A percentile compares a stretch with the other conserved stretches of the same genome.
These are phyloP conservation scores for Termitomyces titanicus DNA, from an alignment of 768 basidiomycete species.

Conservation along the genomic window DNA sequence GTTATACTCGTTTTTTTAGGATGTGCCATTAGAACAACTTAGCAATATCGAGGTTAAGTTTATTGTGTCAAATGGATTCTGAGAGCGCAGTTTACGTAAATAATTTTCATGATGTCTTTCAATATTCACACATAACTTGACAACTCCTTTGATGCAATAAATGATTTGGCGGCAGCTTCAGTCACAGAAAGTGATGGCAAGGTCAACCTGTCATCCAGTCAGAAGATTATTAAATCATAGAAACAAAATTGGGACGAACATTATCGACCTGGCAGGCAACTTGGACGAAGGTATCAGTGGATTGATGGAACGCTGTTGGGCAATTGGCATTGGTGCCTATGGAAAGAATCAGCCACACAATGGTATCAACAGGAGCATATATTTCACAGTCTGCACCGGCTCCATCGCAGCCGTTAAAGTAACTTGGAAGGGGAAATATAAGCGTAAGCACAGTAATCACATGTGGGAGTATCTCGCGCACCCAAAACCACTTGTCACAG, in stretches of 20 bases:
- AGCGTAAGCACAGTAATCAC: not conserved
- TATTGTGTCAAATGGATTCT: too few relatives aligned
- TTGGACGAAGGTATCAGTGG: slow-evolving; percentile 33
- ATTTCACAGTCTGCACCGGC: slow-evolving; percentile 39
- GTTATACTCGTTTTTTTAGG: too few relatives aligned
- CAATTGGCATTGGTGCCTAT: slow-evolving; percentile 33
- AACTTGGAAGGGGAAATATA: slow-evolving; percentile 21
- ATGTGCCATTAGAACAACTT: too few relatives aligned
- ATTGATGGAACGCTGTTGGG: slow-evolving; percentile 31
- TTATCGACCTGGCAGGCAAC: slow-evolving; percentile 19
- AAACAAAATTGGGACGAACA: not conserved
- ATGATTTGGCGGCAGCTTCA: not conserved
- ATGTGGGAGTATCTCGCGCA: slow-evolving; percentile 11
- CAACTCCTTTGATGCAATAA: not conserved
- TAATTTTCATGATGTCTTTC: too few relatives aligned
- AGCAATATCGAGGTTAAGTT: too few relatives aligned
- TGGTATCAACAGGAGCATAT: not conserved
- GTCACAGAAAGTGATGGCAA: slow-evolving; percentile 17
- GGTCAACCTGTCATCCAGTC: slow-evolving; percentile 11
- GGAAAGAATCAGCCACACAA: not conserved
- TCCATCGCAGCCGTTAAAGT: slow-evolving; percentile 40
- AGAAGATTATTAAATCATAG: not conserved
- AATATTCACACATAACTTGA: too few relatives aligned
- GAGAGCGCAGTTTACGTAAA: too few relatives aligned
- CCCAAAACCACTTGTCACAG: slow-evolving; percentile 38